phyloP scores from a whole-genome alignment of 2,329 filamentous ascomycete genomes.

The Exserohilum turcica region DNA sequence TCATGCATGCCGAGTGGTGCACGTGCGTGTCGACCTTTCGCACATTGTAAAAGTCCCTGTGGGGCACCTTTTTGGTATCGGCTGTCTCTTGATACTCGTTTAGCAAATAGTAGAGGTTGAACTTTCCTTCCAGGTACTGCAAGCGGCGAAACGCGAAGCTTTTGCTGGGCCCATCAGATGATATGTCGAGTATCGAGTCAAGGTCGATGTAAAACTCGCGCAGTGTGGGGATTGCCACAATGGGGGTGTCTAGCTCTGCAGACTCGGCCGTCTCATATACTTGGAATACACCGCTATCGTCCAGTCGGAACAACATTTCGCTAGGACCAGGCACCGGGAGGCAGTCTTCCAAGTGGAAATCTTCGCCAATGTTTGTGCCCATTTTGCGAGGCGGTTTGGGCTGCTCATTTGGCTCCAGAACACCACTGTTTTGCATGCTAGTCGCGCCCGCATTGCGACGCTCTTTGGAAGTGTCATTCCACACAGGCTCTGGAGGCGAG shows the following conservation, averaged over 20 bases:
- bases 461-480: conserved; percentile 66
- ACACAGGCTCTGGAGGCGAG: conserved; percentile 86
- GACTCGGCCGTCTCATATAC: conserved; percentile 76
- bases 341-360: conserved; percentile 82
- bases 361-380: conserved; percentile 87
- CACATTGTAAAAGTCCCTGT: conserved; percentile 99
- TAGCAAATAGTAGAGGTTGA: conserved; percentile 88
- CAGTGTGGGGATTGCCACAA: conserved; percentile 85
- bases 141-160: conserved; percentile 94
- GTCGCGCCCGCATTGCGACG: conserved; percentile 42
- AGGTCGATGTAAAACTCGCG: conserved; percentile 96
- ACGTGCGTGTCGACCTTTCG: conserved; percentile 99
- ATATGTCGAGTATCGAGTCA: conserved; percentile 83
- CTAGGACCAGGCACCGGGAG: conserved; percentile 73
- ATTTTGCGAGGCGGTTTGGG: conserved; percentile 72
- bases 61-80: conserved; percentile 95
- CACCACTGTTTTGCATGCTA: conserved; percentile 47
- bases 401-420: conserved; percentile 40
- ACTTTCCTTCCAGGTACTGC: conserved; percentile 95
- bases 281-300: conserved; percentile 87
- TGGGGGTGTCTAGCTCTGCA: conserved; percentile 67
- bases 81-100: conserved; percentile 99
- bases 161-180: conserved; percentile 93
- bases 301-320: conserved; percentile 76
- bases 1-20: conserved; percentile 99